Evolutionary conservation across 1,139 yeast genomes (phyloP), one percentile per base, ranked within the genome.

Genomic region (Sugiyamaella paludigena): DNA sequence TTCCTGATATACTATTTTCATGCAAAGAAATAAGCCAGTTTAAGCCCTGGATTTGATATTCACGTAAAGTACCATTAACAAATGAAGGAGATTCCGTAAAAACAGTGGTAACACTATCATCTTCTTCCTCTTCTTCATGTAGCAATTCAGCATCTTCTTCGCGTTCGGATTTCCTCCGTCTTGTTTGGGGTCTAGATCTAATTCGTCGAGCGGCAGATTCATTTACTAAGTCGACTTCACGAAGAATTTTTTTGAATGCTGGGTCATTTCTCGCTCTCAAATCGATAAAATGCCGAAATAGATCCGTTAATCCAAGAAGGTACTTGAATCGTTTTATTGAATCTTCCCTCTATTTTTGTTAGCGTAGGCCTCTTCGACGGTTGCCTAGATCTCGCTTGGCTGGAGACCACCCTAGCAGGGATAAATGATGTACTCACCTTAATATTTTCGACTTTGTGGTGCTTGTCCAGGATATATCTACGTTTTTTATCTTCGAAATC

Each of bases 91-190:
- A 82, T 61, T 87, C 95, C 0, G 94, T 83, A 54, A 91, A 74
- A 7, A 85, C 80, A 0, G 87, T 50, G 11, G 54, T 49, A 19
- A 43, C 47, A 11, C 37, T 48, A 19, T 41, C 78, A 79, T 60
- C 66, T 13, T 57, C 63, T 24, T 58, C 64, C 46, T 81, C 92
- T 64, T 88, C 96, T 52, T 84, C 95, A 58, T 79, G 79, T 58
- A 91, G 74, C 51, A 91, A 76, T 68, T 89, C 96, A 0, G 88
- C 95, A 66, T 91, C 98, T 66, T 92, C 98, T 64, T 92, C 97
- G 64, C 87, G 83, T 66, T 63, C 73, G 27, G 69, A 66, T 59
- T 65, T 65, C 15, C 69, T 58, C 13, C 63, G 58, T 16, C 69
- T 56, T 24, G 57, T 57, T 29, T 52, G 66, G 55, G 36, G 38